Evolutionary conservation across 2,329 filamentous ascomycete genomes (phyloP).

Genomic region (Fusarium sarcochroum): DNA sequence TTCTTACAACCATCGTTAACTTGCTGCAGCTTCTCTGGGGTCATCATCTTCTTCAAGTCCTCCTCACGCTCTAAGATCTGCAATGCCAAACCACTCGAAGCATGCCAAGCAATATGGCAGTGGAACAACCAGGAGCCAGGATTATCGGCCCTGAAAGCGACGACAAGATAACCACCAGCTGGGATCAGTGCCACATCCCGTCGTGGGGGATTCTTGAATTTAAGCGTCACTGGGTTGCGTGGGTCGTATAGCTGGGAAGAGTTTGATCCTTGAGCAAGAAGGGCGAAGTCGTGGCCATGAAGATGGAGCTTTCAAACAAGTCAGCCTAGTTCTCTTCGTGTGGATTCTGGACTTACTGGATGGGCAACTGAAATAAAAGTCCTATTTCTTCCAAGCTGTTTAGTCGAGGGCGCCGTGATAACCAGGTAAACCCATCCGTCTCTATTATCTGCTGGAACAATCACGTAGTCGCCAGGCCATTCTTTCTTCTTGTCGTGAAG

Average conservation of each 20-base stretch:
- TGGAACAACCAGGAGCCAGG: constrained; percentile 30
- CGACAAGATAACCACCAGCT: constrained; percentile 19
- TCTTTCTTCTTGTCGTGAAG: not conserved
- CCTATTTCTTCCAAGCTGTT: not conserved
- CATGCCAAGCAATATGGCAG: constrained; percentile 30
- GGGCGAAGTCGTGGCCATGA: constrained; percentile 30
- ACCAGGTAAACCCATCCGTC: constrained; percentile 31
- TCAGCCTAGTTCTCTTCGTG: accelerated
- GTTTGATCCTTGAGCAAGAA: constrained; percentile 21
- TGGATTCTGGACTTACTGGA: constrained; percentile 4
- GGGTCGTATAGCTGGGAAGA: not conserved
- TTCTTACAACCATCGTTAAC: too few relatives aligned
- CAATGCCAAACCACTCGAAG: constrained; percentile 21
- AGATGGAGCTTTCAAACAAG: not conserved
- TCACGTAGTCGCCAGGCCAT: constrained; percentile 1
- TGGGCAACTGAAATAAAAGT: constrained; percentile 16
- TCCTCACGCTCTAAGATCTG: constrained; percentile 28
- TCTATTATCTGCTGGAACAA: not conserved
- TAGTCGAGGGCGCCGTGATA: constrained; percentile 17
- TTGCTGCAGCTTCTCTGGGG: too few relatives aligned
- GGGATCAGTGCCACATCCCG: constrained; percentile 28
- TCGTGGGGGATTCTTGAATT: constrained; percentile 28
- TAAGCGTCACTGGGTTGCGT: not conserved
- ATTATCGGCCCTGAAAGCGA: constrained; percentile 24
- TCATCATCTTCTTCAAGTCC: constrained; percentile 3